These are phyloP conservation scores for Saccharum spontaneum DNA, from an alignment of 176 grass and related monocot species.

Conservation along the genomic window DNA sequence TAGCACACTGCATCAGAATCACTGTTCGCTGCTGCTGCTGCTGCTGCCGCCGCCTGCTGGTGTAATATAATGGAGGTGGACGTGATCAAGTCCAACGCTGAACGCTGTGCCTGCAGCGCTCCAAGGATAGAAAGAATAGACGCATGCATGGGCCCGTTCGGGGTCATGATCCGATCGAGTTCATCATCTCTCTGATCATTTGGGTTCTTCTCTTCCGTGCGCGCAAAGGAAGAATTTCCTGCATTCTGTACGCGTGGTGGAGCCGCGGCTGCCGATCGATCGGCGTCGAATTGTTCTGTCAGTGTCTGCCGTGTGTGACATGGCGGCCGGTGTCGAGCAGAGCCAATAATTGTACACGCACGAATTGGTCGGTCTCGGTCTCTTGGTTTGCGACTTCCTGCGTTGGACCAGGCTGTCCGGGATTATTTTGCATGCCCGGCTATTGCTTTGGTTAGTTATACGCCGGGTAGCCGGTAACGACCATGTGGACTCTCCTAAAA, in stretches of 20 bases:
- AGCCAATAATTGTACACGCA: conserved; percentile 50
- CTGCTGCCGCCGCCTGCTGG: neutral
- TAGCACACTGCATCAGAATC: neutral
- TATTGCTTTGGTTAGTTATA: conserved; percentile 7
- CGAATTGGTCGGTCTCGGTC: conserved; percentile 14
- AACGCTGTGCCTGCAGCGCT: neutral
- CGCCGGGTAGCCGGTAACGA: conserved; percentile 10
- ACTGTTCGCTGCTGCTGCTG: neutral
- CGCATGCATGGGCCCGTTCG: conserved; percentile 23
- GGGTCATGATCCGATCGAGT: conserved; percentile 1
- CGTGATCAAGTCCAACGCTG: neutral
- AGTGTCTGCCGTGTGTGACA: conserved; percentile 36
- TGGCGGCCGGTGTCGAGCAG: conserved; percentile 15
- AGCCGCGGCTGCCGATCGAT: conserved; percentile 17
- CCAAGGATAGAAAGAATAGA: neutral
- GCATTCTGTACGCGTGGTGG: neutral
- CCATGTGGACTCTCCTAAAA: conserved; percentile 24
- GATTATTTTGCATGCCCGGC: conserved; percentile 20
- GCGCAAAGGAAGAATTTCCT: conserved; percentile 18
- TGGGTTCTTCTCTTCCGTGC: conserved; percentile 26
- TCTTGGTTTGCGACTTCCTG: neutral
- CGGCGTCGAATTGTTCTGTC: conserved; percentile 24
- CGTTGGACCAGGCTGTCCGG: conserved; percentile 32
- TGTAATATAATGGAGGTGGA: neutral
- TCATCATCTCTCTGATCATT: conserved; percentile 34